Conservation (phyloP, 2,329 filamentous ascomycete species). For the Thermomyces lanuginosus region DNA sequence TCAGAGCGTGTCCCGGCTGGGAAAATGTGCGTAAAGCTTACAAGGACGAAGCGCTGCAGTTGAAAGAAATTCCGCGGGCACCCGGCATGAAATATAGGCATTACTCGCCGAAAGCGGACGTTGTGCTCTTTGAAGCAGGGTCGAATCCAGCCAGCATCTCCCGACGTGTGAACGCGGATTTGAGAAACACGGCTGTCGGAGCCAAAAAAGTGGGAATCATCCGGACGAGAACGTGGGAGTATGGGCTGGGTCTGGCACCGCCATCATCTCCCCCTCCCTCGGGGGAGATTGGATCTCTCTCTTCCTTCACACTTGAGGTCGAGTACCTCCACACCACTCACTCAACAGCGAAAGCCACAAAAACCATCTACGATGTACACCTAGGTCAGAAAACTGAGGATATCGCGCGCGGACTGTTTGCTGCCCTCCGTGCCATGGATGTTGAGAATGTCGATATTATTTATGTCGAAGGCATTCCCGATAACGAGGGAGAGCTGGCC, state of each 20-base stretch:
- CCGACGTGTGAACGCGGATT: constrained; percentile 18
- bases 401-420: constrained; percentile 78
- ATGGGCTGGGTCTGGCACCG: constrained; percentile 13
- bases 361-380: constrained; percentile 44
- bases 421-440: constrained; percentile 72
- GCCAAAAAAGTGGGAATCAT: constrained; percentile 23
- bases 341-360: no score
- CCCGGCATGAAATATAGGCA: constrained; percentile 99
- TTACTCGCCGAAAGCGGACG: constrained; percentile 78
- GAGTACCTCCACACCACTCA: no score
- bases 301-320: constrained; percentile 9
- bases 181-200: constrained; percentile 15
- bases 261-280: no score
- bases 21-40: constrained; percentile 62
- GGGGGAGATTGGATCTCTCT: constrained; percentile 12
- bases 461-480: constrained; percentile 72
- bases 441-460: constrained; percentile 63
- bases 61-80: constrained; percentile 53
- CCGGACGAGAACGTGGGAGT: constrained; percentile 21
- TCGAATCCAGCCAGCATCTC: constrained; percentile 14
- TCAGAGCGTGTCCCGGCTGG: constrained; percentile 64
- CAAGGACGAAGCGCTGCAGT: constrained; percentile 54
- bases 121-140: constrained; percentile 61
- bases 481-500: constrained; percentile 58
- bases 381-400: constrained; percentile 54